Conservation (phyloP, 73 alveolate species). For the Chromera velia region DNA sequence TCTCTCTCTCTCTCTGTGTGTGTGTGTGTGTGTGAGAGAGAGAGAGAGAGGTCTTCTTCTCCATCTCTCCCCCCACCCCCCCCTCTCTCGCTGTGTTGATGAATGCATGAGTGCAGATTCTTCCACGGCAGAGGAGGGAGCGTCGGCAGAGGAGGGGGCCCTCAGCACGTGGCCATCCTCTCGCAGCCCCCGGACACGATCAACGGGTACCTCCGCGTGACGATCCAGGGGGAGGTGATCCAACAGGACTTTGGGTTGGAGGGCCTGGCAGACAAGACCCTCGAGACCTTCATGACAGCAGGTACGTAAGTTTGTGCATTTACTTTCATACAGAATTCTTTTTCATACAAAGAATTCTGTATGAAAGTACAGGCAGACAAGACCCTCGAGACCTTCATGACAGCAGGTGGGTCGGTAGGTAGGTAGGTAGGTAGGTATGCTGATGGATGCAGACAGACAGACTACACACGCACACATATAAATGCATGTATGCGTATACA, state of each 20-base stretch:
- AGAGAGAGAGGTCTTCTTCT: too few species aligned
- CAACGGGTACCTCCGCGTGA: slow-evolving; percentile 25
- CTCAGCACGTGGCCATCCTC: slow-evolving; percentile 24
- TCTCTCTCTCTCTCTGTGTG: too few species aligned
- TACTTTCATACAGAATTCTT: too few species aligned
- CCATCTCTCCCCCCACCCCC: too few species aligned
- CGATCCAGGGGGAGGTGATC: slow-evolving; percentile 7
- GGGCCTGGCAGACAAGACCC: slow-evolving; percentile 26
- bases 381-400: slow-evolving; percentile 29
- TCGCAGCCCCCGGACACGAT: slow-evolving; percentile 14
- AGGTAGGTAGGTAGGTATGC: too few species aligned
- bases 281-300: slow-evolving; percentile 34
- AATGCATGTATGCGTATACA: neutral
- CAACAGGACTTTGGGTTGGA: neutral
- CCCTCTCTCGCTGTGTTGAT: too few species aligned
- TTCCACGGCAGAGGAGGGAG: slow-evolving; percentile 45
- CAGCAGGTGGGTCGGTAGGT: too few species aligned
- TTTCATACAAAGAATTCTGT: neutral
- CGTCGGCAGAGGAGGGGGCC: slow-evolving; percentile 42
- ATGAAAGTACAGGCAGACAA: slow-evolving; percentile 12
- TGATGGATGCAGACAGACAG: too few species aligned
- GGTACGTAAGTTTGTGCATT: too few species aligned
- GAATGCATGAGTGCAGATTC: slow-evolving; percentile 5
- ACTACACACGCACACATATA: too few species aligned
- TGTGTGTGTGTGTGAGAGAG: too few species aligned